Conservation (phyloP, 2,329 filamentous ascomycete genomes). For the Aspergillus sp. region DNA sequence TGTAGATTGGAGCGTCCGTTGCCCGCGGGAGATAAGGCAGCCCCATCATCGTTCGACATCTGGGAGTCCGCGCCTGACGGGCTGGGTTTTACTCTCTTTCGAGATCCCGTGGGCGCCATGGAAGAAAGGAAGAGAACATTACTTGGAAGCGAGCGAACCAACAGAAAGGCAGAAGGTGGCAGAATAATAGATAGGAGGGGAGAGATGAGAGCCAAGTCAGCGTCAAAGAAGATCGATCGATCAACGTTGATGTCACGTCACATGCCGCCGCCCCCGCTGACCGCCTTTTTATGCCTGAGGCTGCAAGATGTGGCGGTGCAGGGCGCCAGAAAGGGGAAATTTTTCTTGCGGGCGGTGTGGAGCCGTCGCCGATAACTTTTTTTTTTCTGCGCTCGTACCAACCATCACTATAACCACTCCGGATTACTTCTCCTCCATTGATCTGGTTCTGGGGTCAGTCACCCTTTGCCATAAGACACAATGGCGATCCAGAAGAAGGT, state of each 20-base stretch:
- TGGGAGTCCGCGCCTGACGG: conserved; percentile 32
- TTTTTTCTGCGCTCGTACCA: conserved; percentile 6
- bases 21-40: conserved; percentile 12
- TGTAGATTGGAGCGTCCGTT: conserved; percentile 26
- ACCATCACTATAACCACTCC: conserved; percentile 5
- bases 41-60: conserved; percentile 26
- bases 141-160: conserved; percentile 18
- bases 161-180: not conserved
- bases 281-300: conserved; percentile 26
- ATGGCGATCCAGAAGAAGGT: conserved; percentile 98
- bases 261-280: conserved; percentile 24
- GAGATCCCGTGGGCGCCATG: conserved; percentile 43
- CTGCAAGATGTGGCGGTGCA: conserved; percentile 11
- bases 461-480: conserved; percentile 23
- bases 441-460: conserved; percentile 20
- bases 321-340: conserved; percentile 12
- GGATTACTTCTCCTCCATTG: conserved; percentile 1
- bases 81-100: conserved; percentile 46
- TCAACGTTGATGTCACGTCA: conserved; percentile 33
- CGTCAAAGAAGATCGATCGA: not conserved
- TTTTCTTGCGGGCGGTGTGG: conserved; percentile 14
- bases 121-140: conserved; percentile 33
- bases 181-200: conserved; percentile 10
- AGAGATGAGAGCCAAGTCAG: conserved; percentile 2
- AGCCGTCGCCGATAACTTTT: conserved; percentile 26